Evolutionary conservation across 2,329 filamentous ascomycete genomes (phyloP).

Genomic region (Chalaropsis thielavioides): DNA sequence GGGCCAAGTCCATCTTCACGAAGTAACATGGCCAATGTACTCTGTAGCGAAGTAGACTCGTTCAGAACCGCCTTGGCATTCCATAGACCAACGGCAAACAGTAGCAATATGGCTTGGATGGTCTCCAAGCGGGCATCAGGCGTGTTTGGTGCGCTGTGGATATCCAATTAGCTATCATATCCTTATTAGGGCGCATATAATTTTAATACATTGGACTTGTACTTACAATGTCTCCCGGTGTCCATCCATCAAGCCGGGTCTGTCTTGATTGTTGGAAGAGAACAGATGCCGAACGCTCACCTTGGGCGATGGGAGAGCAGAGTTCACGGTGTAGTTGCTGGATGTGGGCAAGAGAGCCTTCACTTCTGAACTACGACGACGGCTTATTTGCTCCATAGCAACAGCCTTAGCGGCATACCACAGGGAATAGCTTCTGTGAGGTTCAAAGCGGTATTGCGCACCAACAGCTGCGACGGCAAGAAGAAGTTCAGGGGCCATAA

Average conservation of each 20-base stretch:
- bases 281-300: slow-evolving; percentile 44
- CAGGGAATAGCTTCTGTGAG: slow-evolving; percentile 41
- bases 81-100: slow-evolving; percentile 48
- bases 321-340: slow-evolving; percentile 45
- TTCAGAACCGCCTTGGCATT: slow-evolving; percentile 45
- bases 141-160: slow-evolving; percentile 40
- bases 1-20: slow-evolving; percentile 39
- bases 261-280: slow-evolving; percentile 42
- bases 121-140: slow-evolving; percentile 47
- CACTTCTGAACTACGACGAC: slow-evolving; percentile 42
- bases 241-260: slow-evolving; percentile 42
- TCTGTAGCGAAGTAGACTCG: slow-evolving; percentile 45
- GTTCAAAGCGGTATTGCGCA: slow-evolving; percentile 51
- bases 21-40: slow-evolving; percentile 41
- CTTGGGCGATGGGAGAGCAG: slow-evolving; percentile 43
- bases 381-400: slow-evolving; percentile 42
- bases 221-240: slow-evolving; percentile 46
- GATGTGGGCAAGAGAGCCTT: slow-evolving; percentile 42
- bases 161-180: not conserved
- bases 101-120: slow-evolving; percentile 47
- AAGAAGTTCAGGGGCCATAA: slow-evolving; percentile 53
- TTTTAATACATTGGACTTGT: not conserved
- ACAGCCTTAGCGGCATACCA: slow-evolving; percentile 48
- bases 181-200: too few species aligned
- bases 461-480: slow-evolving; percentile 54